Evolutionary conservation across 805 yeast species (phyloP), one percentile per base, ranked within the genome.

Genomic region (Candida krabiensis): DNA sequence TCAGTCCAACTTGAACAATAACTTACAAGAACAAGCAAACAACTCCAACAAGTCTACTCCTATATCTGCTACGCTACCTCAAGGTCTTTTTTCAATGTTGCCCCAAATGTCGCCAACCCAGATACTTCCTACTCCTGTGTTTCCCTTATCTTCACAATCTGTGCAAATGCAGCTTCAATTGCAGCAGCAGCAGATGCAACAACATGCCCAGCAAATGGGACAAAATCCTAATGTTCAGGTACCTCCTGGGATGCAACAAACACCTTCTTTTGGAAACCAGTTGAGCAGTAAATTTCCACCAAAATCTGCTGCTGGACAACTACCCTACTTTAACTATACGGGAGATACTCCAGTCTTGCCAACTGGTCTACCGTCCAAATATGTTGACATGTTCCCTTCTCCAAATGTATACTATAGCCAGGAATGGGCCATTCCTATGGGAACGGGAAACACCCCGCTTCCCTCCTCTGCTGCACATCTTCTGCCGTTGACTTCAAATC

Each of bases 381-480:
- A 80, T 50, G 78, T 84, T 28, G 95, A 86, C 50, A 67, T 83
- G 55, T 79, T 86, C 52, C 90, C 89, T 21, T 83, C 91, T 5
- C 96, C 96, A 0, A 75, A 80, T n/a, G 83, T 77, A 45, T 79
- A 80, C 49, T 86, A 83, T 51, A 75, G 80, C 5, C 70, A 77
- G 37, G 82, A 77, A 30, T 77, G 81, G 81, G 40, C 55, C 13
- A 43, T 70, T 11, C 71, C 74, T 9, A 69, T 66, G 53, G 73
- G 74, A 4, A 56, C 67, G 2, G 71, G 73, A 3, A 60, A 60
- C 5, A 69, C 74, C 2, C 73, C 73, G 11, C 44, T 60, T 13
- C 61, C 68, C 1, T 48, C 61, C 6, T 53, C 64, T 9, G 60
- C 63, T 1, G 33, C 54, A 9, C 60, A 53, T 32, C 19, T 42